A percentile compares a stretch with the other conserved stretches of the same genome.
phyloP scores from a whole-genome alignment of 306 rosid genomes.

The Rosa lucieae region DNA sequence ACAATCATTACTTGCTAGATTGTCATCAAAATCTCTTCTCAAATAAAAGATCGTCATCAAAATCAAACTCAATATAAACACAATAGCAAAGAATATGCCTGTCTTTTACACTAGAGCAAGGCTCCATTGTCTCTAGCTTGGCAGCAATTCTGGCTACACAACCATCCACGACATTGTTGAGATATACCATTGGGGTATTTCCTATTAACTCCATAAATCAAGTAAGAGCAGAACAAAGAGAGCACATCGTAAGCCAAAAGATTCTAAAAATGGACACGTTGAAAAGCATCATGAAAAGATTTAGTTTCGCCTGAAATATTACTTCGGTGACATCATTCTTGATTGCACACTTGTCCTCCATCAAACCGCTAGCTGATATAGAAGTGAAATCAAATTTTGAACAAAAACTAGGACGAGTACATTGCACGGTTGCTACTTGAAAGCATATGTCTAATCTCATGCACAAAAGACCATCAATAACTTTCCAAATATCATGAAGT shows the following conservation, averaged over 20 bases:
- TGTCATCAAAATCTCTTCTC: neutral
- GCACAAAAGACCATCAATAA: too few species aligned
- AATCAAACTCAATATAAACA: neutral
- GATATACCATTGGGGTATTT: conserved; percentile 67
- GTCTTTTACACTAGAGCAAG: conserved; percentile 78
- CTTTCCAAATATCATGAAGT: too few species aligned
- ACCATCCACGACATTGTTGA: conserved; percentile 69
- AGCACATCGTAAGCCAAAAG: neutral
- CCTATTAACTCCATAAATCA: conserved; percentile 54
- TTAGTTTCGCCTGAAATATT: conserved; percentile 15
- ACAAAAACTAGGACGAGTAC: neutral
- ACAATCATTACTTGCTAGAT: neutral
- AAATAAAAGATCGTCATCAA: neutral
- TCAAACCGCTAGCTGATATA: conserved; percentile 17
- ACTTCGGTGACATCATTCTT: conserved; percentile 79
- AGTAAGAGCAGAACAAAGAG: neutral
- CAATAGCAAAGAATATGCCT: conserved; percentile 30
- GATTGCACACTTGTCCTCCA: conserved; percentile 58
- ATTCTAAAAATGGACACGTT: neutral
- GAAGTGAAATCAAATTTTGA: neutral
- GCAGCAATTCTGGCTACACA: conserved; percentile 74
- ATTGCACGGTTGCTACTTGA: too few species aligned
- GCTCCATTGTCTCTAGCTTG: conserved; percentile 73
- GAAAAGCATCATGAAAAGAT: neutral
- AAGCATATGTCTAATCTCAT: too few species aligned